A percentile compares a stretch with the other conserved stretches of the same genome.
Conservation (phyloP, 192 early-diverging fungal species). For the Podila epigama region DNA sequence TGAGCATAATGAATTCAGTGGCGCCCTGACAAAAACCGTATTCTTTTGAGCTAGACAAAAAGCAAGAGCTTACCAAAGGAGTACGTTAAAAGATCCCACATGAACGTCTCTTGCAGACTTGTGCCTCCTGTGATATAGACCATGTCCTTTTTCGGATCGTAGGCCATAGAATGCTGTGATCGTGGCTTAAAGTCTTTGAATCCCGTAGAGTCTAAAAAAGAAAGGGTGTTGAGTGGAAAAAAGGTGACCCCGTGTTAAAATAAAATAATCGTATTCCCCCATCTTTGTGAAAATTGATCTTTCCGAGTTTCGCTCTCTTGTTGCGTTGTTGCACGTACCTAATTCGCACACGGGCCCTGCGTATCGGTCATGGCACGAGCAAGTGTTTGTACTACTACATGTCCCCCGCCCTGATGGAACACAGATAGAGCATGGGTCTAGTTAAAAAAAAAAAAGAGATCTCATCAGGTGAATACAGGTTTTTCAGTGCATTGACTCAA, state of each 20-base stretch:
- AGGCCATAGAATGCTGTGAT: slow-evolving; percentile 42
- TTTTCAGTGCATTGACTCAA: background rate
- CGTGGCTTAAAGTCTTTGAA: slow-evolving; percentile 37
- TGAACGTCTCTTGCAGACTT: background rate
- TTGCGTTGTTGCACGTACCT: background rate
- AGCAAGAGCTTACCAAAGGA: slow-evolving; percentile 11
- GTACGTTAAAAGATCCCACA: slow-evolving; percentile 20
- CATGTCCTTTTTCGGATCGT: slow-evolving; percentile 31
- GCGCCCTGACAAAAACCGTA: background rate
- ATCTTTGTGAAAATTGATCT: background rate
- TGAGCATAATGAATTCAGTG: background rate
- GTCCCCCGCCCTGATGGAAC: slow-evolving; percentile 11
- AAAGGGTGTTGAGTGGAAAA: background rate
- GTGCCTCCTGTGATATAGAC: slow-evolving; percentile 46
- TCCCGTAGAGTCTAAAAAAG: background rate
- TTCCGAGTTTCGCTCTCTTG: background rate
- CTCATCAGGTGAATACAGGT: too few species aligned
- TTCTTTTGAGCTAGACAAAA: background rate
- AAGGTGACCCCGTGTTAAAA: too few species aligned
- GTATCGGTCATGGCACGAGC: slow-evolving; percentile 19
- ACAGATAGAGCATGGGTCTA: slow-evolving; percentile 43
- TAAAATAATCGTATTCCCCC: background rate
- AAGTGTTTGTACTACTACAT: slow-evolving; percentile 26
- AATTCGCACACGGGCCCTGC: slow-evolving; percentile 31
- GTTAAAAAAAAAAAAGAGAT: background rate